Evolutionary conservation across 1,139 yeast species (phyloP).

Genomic region (Yamadazyma sp.): DNA sequence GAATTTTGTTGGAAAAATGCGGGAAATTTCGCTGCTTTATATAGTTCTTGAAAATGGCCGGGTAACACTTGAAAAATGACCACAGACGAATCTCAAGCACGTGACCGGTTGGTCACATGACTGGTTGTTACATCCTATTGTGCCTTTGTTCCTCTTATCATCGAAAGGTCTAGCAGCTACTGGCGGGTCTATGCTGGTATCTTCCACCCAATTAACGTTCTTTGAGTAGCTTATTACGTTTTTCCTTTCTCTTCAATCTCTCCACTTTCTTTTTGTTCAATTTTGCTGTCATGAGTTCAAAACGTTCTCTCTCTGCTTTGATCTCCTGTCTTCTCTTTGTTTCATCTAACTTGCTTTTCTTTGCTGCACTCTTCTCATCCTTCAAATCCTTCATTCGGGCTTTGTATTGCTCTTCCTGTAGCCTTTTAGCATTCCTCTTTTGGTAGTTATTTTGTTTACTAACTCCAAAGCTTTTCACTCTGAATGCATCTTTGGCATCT

Average conservation of each 20-base stretch:
- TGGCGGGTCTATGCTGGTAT: too few relatives aligned
- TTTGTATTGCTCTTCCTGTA: slow-evolving; percentile 46
- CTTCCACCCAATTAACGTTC: slow-evolving; percentile 45
- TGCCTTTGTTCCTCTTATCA: too few relatives aligned
- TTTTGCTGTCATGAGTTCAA: slow-evolving; percentile 65
- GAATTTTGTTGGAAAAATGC: slow-evolving; percentile 1
- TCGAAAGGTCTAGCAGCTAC: too few relatives aligned
- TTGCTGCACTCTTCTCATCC: slow-evolving; percentile 60
- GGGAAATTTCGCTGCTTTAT: slow-evolving; percentile 12
- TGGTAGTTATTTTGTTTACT: slow-evolving; percentile 22
- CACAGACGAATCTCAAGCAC: neutral
- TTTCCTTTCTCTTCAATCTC: slow-evolving; percentile 75
- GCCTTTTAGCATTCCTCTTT: slow-evolving; percentile 35
- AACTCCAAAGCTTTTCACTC: slow-evolving; percentile 38
- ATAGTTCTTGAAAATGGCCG: slow-evolving; percentile 9
- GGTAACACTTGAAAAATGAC: slow-evolving; percentile 6
- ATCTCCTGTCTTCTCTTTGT: slow-evolving; percentile 65
- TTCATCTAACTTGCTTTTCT: slow-evolving; percentile 49
- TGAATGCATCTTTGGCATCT: slow-evolving; percentile 50
- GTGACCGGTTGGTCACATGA: neutral
- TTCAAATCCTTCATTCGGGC: slow-evolving; percentile 56
- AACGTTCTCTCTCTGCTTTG: slow-evolving; percentile 73
- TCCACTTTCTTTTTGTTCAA: slow-evolving; percentile 81
- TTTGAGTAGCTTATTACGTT: slow-evolving; percentile 75
- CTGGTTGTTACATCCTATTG: neutral